Evolutionary conservation across 2,329 filamentous ascomycete genomes (phyloP), one percentile per base, ranked within the genome.

Genomic region (Coniochaeta sp.): DNA sequence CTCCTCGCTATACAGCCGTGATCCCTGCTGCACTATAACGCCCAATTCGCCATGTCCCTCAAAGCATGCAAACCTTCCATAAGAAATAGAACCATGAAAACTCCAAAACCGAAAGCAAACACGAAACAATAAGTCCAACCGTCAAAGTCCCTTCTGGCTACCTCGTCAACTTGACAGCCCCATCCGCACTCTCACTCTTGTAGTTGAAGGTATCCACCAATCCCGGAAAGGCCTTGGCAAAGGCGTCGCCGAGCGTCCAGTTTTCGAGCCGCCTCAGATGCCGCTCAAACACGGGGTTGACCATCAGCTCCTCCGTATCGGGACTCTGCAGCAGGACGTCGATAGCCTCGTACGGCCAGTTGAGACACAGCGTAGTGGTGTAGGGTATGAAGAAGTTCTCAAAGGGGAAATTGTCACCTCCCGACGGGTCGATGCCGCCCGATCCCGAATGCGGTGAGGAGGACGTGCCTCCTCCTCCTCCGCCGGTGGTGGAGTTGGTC

Each of bases 201-300:
- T 71, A 52, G 27, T 68, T 69, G 56, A 67, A 78, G 16, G 70
- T 73, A 49, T 71, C 73, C 26, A 60, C 67, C 53, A 87, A 63
- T 8, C 64, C 65, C 0, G 89, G 89, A 60, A 86, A 89, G 0
- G 78, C 73, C 55, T 77, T 74, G 20, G 78, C 76, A 66, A 94
- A 94, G 1, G 74, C 73, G 5, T 80, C 77, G 0, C 90, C 90
- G 1, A 96, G 63, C 53, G 82, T 86, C 91, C 91, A 96, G 61
- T 95, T 95, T 53, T 84, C 79, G 33, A 91, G 63, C 40, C 87
- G 77, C 3, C 86, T 71, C 48, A 96, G 63, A 65, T 96, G 91
- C 32, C 82, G 76, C 68, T 95, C 89, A 65, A 95, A 96, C 0
- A 89, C 87, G 0, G 90, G 90, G 57, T 94, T 95, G 56, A 96